phyloP scores from a whole-genome alignment of 1,139 yeast species.

The Candida pseudocylindracea region DNA sequence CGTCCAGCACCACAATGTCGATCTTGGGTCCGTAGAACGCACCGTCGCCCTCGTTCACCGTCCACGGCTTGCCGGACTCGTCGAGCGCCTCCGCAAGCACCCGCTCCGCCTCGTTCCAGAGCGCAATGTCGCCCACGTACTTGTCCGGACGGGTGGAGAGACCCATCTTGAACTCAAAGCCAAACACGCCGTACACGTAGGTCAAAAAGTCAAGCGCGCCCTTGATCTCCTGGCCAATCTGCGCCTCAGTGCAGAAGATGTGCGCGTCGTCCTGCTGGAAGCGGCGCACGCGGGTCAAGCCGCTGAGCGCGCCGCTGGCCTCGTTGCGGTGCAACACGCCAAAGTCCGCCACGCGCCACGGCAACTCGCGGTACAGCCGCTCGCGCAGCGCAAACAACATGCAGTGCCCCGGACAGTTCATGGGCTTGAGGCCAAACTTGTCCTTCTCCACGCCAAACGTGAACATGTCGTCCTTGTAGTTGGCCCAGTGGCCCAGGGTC shows the following conservation, averaged over 20 bases:
- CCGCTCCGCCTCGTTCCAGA: constrained; percentile 78
- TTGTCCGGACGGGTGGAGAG: constrained; percentile 68
- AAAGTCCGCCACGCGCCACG: constrained; percentile 92
- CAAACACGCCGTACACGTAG: constrained; percentile 63
- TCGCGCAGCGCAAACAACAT: constrained; percentile 69
- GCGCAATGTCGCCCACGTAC: constrained; percentile 64
- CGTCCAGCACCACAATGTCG: constrained; percentile 83
- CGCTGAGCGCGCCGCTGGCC: constrained; percentile 66
- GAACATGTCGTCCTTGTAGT: constrained; percentile 93
- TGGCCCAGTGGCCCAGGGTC: constrained; percentile 96
- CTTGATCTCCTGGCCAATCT: constrained; percentile 64
- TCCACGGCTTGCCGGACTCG: constrained; percentile 50
- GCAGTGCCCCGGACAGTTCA: constrained; percentile 99
- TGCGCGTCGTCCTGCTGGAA: constrained; percentile 99
- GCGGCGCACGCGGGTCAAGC: constrained; percentile 88
- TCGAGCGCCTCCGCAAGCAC: constrained; percentile 57
- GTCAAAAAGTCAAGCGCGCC: constrained; percentile 63
- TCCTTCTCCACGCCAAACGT: constrained; percentile 92
- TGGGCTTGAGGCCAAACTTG: constrained; percentile 73
- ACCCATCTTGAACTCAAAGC: constrained; percentile 37
- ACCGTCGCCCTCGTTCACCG: constrained; percentile 87
- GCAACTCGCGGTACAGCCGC: constrained; percentile 84
- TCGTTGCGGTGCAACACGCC: constrained; percentile 93
- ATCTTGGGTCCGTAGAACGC: constrained; percentile 98
- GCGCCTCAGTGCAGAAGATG: constrained; percentile 81